Evolutionary conservation across 345 rosid species (phyloP).

Genomic region (Pistacia atlantica): DNA sequence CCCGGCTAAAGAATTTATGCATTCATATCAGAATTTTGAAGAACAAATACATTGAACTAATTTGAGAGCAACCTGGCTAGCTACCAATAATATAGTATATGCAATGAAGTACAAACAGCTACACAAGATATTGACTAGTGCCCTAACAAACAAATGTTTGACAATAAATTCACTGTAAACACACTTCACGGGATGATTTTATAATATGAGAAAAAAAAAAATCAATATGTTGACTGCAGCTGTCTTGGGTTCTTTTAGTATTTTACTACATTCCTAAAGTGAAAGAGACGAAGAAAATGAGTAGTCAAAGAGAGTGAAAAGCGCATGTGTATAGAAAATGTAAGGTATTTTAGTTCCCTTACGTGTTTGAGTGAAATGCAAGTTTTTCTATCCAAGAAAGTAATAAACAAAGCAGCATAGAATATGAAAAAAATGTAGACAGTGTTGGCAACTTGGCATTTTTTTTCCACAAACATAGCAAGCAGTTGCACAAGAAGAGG

Average conservation of each 20-base stretch:
- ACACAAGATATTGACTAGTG: conserved; percentile 5
- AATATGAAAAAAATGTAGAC: background rate
- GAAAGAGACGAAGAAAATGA: background rate
- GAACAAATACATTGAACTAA: too few species aligned
- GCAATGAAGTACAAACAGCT: background rate
- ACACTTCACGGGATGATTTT: background rate
- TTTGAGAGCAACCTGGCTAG: background rate
- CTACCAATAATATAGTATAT: too few species aligned
- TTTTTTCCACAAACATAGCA: background rate
- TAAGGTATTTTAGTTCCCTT: background rate
- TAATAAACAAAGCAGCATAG: background rate
- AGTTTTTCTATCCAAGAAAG: background rate
- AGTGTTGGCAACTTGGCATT: background rate
- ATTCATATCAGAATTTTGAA: too few species aligned
- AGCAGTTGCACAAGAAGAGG: background rate
- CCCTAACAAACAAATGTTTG: conserved; percentile 9
- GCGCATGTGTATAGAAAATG: background rate
- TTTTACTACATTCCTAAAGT: background rate
- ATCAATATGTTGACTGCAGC: background rate
- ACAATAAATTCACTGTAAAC: background rate
- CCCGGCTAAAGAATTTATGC: too few species aligned
- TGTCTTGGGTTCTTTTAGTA: background rate
- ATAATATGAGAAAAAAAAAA: background rate
- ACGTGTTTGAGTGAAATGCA: background rate
- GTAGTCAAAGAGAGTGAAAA: background rate